Base-by-base conservation (phyloP, 2,329 filamentous ascomycete species). In the Diaporthe helianthi region DNA sequence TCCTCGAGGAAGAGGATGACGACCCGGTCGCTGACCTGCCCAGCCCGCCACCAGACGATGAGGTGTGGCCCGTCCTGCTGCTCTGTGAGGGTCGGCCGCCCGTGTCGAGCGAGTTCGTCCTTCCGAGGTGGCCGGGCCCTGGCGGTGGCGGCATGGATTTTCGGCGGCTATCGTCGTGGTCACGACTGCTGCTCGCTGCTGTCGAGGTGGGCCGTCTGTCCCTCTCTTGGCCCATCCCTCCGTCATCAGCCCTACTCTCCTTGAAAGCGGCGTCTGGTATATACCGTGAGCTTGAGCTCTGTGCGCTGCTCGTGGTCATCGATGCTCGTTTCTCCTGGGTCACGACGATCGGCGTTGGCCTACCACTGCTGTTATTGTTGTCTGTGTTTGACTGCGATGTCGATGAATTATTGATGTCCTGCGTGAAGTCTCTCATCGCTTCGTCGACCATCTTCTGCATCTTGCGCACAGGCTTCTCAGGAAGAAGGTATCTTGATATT, bases 401-500 rank as follows among this genome's bases (percentile, higher is more conserved):
- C 5, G 44, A 29, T 15, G 65, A 36, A n/a, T 53, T 60, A 24
- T 71, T 68, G 22, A 67, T 52, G 8, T 70, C 74, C 46, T 76
- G 75, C n/a, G 75, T 69, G 41, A 81, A 84, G 29, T 85, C 82
- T 36, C 83, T 82, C 22, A 94, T 82, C 1, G 87, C 85, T 52
- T 86, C 83, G 22, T 89, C 86, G 10, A 94, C 80, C 24, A 87
- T 80, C 71, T 89, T 86, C 67, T 88, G 86, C 0, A 87, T 82
- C 38, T 86, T 81, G 0, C 84, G 75, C 73, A 93, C 88, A 1
- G 86, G 83, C 9, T 79, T 78, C 0, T 82, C 81, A 0, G 93
- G 93, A 47, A 97, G 87, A 4, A 96, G 83, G 64, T 91, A 86
- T 49, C 93, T 85, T 1, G 92, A 90, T 3, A 97, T 84, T 73